Percentiles rank a stretch among this genome's conserved stretches.
phyloP scores from a whole-genome alignment of 2,329 filamentous ascomycete genomes.

The Pyricularia sp. region DNA sequence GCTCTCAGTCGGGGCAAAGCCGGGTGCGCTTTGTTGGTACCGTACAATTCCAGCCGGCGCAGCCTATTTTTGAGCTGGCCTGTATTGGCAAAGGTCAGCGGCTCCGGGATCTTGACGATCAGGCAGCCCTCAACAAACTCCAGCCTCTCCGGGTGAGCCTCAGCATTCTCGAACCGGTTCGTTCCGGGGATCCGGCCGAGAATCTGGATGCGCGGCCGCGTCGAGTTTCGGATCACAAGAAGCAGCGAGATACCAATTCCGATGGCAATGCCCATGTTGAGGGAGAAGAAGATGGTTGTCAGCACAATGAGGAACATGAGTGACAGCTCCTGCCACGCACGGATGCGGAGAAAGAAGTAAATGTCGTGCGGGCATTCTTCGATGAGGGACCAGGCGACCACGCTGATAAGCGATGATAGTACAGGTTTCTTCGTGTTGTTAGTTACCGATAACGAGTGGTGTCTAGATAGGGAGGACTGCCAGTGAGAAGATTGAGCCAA shows the following conservation, averaged over 20 bases:
- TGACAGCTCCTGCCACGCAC: constrained; percentile 74
- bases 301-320: constrained; percentile 88
- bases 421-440: constrained; percentile 65
- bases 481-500: neutral
- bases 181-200: constrained; percentile 81
- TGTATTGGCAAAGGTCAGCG: constrained; percentile 93
- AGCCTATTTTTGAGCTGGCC: constrained; percentile 82
- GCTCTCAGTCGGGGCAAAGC: constrained; percentile 71
- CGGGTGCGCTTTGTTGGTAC: constrained; percentile 76
- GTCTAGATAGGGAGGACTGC: constrained; percentile 4
- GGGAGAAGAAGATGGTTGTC: constrained; percentile 88
- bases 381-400: constrained; percentile 88
- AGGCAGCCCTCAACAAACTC: constrained; percentile 89
- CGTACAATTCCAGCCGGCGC: constrained; percentile 78
- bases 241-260: constrained; percentile 87
- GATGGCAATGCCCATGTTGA: constrained; percentile 86
- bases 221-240: constrained; percentile 82
- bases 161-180: constrained; percentile 78
- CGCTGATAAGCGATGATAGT: constrained; percentile 85
- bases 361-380: constrained; percentile 94
- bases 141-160: constrained; percentile 58
- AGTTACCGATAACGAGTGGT: neutral
- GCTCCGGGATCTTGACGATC: constrained; percentile 96
- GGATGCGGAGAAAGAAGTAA: constrained; percentile 76
- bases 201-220: constrained; percentile 91